These are phyloP conservation scores for Pythium coloratum DNA, from an alignment of 352 stramenopile genomes.

Conservation along the genomic window DNA sequence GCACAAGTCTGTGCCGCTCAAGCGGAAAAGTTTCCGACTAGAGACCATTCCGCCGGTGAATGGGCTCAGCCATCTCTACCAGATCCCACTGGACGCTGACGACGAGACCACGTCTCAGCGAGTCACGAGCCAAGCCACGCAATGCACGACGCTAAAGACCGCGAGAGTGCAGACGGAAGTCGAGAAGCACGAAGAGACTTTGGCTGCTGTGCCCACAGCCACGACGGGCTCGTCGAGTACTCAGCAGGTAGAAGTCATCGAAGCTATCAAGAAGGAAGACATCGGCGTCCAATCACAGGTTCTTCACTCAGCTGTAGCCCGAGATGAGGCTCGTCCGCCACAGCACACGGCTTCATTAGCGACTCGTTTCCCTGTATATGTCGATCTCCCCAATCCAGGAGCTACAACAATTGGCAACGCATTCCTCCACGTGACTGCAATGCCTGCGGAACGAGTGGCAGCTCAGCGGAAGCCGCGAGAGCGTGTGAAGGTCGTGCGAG, in stretches of 20 bases:
- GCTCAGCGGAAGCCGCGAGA: neutral
- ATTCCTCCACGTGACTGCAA: conserved; percentile 13
- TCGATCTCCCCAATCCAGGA: conserved; percentile 10
- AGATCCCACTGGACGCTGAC: neutral
- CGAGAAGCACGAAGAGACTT: neutral
- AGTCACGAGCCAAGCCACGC: neutral
- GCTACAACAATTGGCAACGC: neutral
- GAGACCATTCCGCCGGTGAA: conserved; percentile 8
- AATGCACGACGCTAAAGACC: conserved; percentile 15
- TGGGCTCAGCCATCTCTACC: neutral
- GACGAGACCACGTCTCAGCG: neutral
- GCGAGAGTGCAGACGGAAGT: conserved; percentile 22
- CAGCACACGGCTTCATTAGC: neutral
- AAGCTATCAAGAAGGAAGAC: neutral
- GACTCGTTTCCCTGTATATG: conserved; percentile 24
- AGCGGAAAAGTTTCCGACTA: conserved; percentile 16
- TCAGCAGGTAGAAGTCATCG: neutral
- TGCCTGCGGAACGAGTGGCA: neutral
- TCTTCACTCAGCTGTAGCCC: neutral
- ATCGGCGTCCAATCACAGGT: neutral
- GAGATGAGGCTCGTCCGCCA: neutral
- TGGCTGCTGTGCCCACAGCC: neutral
- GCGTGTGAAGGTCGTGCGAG: neutral
- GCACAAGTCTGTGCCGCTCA: conserved; percentile 7
- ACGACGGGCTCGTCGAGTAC: neutral